Percentiles rank a stretch among this genome's conserved stretches.
These are phyloP conservation scores for Fonsecaea multimorphosa DNA, from an alignment of 2,329 filamentous ascomycete species.

Conservation along the genomic window DNA sequence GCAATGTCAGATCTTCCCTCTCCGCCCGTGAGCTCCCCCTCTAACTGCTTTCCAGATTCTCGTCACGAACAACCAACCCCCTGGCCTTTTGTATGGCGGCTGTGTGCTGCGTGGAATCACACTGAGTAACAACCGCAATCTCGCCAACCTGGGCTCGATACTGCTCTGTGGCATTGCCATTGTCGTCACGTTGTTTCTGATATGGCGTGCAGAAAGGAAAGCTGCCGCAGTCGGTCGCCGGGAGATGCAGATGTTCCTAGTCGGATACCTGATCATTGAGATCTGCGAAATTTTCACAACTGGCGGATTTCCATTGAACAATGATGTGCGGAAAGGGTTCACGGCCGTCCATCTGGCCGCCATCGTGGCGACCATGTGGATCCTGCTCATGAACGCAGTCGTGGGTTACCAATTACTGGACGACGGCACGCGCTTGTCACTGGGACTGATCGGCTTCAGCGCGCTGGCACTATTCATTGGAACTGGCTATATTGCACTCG, in stretches of 20 bases:
- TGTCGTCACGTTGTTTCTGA: conserved; percentile 66
- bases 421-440: conserved; percentile 84
- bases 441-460: conserved; percentile 76
- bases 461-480: conserved; percentile 78
- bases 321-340: conserved; percentile 76
- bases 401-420: conserved; percentile 94
- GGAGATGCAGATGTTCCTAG: conserved; percentile 94
- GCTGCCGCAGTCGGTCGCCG: conserved; percentile 91
- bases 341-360: conserved; percentile 88
- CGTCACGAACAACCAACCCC: conserved; percentile 63
- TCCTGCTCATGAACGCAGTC: conserved; percentile 86
- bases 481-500: conserved; percentile 92
- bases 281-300: conserved; percentile 98
- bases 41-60: conserved; percentile 64
- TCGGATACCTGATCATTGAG: conserved; percentile 82
- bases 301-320: conserved; percentile 79
- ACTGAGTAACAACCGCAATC: conserved; percentile 66
- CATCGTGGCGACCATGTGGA: conserved; percentile 86
- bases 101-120: conserved; percentile 79
- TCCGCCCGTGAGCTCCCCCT: conserved; percentile 23
- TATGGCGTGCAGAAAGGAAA: conserved; percentile 85
- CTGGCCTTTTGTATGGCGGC: conserved; percentile 60
- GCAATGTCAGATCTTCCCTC: conserved; percentile 69
- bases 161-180: conserved; percentile 81
- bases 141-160: conserved; percentile 94